phyloP scores from a whole-genome alignment of 371 early-diverging fungal genomes.

The Mortierella sp. region DNA sequence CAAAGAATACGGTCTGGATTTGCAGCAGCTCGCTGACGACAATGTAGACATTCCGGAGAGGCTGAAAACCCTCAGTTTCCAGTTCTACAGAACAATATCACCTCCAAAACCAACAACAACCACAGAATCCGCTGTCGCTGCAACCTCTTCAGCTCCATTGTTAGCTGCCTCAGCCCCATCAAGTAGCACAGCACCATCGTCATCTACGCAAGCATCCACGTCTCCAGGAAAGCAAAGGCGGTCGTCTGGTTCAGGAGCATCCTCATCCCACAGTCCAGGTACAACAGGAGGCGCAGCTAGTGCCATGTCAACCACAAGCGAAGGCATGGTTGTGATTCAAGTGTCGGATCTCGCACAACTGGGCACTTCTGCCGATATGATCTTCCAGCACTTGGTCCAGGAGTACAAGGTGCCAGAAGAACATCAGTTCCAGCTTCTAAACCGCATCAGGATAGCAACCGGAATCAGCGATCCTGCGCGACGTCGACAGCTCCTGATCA shows the following conservation, averaged over 20 bases:
- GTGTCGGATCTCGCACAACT: conserved; percentile 32
- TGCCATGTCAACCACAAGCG: conserved; percentile 36
- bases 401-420: conserved; percentile 78
- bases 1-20: conserved; percentile 56
- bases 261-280: no score
- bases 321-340: conserved; percentile 58
- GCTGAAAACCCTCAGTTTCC: conserved; percentile 63
- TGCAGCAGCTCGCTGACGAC: conserved; percentile 57
- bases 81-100: conserved; percentile 69
- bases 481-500: conserved; percentile 71
- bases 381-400: conserved; percentile 45
- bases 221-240: conserved; percentile 32
- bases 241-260: conserved; percentile 27
- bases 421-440: conserved; percentile 81
- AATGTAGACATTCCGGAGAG: conserved; percentile 60
- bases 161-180: not conserved
- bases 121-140: conserved; percentile 16
- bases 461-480: conserved; percentile 58
- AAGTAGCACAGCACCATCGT: no score
- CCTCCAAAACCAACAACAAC: no score
- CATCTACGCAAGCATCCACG: not conserved
- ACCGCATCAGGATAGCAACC: conserved; percentile 80
- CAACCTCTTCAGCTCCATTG: no score
- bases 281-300: no score
- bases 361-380: conserved; percentile 50